Evolutionary conservation across 371 early-diverging fungal genomes (phyloP), one percentile per base, ranked within the genome.

Genomic region (Mitosporidium daphniae): DNA sequence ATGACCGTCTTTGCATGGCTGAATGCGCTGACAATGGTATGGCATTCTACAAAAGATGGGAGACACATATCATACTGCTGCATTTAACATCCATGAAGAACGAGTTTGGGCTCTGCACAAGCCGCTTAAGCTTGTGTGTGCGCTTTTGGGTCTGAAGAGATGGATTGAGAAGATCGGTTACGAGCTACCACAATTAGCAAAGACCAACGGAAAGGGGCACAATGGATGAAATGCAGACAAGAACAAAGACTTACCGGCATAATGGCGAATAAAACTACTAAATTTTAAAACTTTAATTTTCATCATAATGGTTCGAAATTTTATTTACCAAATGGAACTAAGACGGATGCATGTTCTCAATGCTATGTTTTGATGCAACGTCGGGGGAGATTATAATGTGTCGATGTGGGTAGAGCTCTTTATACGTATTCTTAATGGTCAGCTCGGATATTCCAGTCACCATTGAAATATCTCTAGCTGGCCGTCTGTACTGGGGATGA

Each of bases 81-180:
- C 95, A 94, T 61, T 86, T 86, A 38, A 98, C 91, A 45, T 94
- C 86, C 89, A 98, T 91, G 57, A 91, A 94, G 67, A 65, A 94
- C 22, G 94, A 86, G 71, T 94, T 86, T 38, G 89, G 80, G 44
- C 65, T 64, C 56, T 80, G 91, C 41, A 94, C 91, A 34, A 93
- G 60, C 49, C 93, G 64, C 72, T 93, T 94, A 40, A 82, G 66
- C 68, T 98, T 94, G 75, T 89, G 80, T 43, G 57, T 53, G 43
- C 68, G 64, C 56, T 60, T 60, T 57, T 86, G 72, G 48, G 60
- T 56, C 45, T 74, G 72, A 47, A 60, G 56, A 40, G 75, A 59
- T 33, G 97, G 97, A 66, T 86, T 84, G 40, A 86, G 65, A 53
- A 93, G 71, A 58, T 93, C 93, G 21, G 34, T 26, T 23, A n/a